These are phyloP conservation scores for Acmispon strigosus DNA, from an alignment of 306 rosid species.

Conservation along the genomic window DNA sequence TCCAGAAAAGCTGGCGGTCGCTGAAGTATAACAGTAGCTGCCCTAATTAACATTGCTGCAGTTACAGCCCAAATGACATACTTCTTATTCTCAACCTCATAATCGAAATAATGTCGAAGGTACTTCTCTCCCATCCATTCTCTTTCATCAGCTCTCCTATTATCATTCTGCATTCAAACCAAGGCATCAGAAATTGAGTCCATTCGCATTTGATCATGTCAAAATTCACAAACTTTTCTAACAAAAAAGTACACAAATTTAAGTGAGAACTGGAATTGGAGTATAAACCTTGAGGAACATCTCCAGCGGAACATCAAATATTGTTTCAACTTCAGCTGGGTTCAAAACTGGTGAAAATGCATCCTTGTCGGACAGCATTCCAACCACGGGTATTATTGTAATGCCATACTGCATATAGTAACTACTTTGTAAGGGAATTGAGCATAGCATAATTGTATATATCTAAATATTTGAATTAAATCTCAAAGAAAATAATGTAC, in stretches of 20 bases:
- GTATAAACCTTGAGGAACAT: conserved; percentile 81
- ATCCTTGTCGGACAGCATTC: conserved; percentile 51
- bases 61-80: conserved; percentile 87
- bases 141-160: conserved; percentile 65
- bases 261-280: neutral
- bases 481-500: neutral
- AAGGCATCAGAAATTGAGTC: conserved; percentile 14
- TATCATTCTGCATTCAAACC: conserved; percentile 54
- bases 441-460: neutral
- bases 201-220: neutral
- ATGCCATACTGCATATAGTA: conserved; percentile 45
- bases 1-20: conserved; percentile 70
- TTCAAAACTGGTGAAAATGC: conserved; percentile 60
- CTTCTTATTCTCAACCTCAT: conserved; percentile 39
- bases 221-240: neutral
- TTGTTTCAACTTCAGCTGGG: conserved; percentile 68
- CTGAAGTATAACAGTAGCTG: conserved; percentile 52
- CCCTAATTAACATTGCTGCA: conserved; percentile 67
- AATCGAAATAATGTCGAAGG: conserved; percentile 59
- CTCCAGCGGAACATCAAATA: conserved; percentile 81
- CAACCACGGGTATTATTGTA: conserved; percentile 71
- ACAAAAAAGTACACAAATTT: neutral
- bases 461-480: neutral
- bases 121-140: conserved; percentile 67
- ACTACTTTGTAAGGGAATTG: conserved; percentile 1